phyloP scores from a whole-genome alignment of 306 rosid species.

The Gillenia trifoliata region DNA sequence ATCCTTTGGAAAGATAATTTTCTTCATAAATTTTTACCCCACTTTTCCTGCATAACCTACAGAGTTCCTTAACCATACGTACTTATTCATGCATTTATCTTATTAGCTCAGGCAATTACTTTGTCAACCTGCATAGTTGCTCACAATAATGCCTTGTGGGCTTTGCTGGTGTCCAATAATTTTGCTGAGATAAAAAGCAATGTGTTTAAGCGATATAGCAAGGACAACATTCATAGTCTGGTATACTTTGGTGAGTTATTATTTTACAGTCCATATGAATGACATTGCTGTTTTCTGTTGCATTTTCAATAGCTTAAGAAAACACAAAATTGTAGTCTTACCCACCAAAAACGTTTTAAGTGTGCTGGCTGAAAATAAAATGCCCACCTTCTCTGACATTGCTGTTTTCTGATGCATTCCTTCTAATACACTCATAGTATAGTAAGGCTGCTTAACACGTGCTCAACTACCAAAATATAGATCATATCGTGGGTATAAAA shows the following conservation, averaged over 20 bases:
- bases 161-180: conserved; percentile 94
- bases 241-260: conserved; percentile 85
- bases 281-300: not conserved
- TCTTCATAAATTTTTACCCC: not conserved
- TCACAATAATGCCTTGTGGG: conserved; percentile 89
- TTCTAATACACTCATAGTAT: not conserved
- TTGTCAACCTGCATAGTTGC: conserved; percentile 94
- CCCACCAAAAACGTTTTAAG: not conserved
- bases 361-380: not conserved
- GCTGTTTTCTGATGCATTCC: not conserved
- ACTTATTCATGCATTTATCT: conserved; percentile 89
- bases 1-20: conserved; percentile 48
- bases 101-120: conserved; percentile 99
- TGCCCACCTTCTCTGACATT: not conserved
- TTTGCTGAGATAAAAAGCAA: conserved; percentile 96
- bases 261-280: not conserved
- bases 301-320: not conserved
- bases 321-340: not conserved
- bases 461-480: not conserved
- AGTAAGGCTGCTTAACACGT: not conserved
- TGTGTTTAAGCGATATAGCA: conserved; percentile 87
- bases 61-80: conserved; percentile 64
- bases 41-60: conserved; percentile 13
- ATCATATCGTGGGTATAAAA: not conserved
- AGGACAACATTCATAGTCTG: conserved; percentile 82